Evolutionary conservation across 2,329 filamentous ascomycete species (phyloP).

Genomic region (Rosellinia necatrix): DNA sequence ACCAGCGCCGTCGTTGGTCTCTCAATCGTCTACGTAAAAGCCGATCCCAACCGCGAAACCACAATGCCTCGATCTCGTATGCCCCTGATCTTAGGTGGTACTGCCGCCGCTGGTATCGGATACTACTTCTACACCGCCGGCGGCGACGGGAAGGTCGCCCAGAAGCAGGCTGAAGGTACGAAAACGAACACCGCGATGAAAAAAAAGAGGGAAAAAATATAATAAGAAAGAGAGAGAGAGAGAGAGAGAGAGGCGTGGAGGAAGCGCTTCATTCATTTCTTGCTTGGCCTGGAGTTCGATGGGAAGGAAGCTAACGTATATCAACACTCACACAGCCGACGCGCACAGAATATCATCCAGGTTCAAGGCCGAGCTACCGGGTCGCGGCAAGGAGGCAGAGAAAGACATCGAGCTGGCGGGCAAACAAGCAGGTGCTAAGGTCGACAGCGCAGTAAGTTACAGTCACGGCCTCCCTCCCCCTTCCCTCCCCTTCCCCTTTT

Average conservation of each 20-base stretch:
- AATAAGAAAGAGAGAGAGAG: too few relatives aligned
- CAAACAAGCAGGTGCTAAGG: slow-evolving; percentile 64
- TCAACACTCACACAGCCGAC: slow-evolving; percentile 64
- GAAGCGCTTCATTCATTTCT: too few relatives aligned
- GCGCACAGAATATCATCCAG: slow-evolving; percentile 69
- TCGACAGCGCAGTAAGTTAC: slow-evolving; percentile 70
- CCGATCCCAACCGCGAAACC: not conserved
- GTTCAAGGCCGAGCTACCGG: slow-evolving; percentile 68
- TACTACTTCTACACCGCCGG: slow-evolving; percentile 94
- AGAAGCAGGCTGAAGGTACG: slow-evolving; percentile 83
- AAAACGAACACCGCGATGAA: not conserved
- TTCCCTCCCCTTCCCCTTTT: not conserved
- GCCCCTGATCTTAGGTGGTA: slow-evolving; percentile 57
- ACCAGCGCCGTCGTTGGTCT: too few relatives aligned
- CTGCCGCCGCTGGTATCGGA: slow-evolving; percentile 69
- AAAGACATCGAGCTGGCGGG: slow-evolving; percentile 67
- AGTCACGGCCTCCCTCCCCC: not conserved
- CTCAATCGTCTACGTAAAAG: not conserved
- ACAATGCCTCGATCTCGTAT: slow-evolving; percentile 23
- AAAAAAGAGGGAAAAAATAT: too few relatives aligned
- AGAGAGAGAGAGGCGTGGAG: too few relatives aligned
- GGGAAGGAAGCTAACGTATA: slow-evolving; percentile 13
- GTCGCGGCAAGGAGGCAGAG: slow-evolving; percentile 64
- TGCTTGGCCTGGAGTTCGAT: too few relatives aligned
- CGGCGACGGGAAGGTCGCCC: slow-evolving; percentile 78